A percentile compares a stretch with the other conserved stretches of the same genome.
Evolutionary conservation across 495 filamentous ascomycete genomes (phyloP).

Genomic region (Mytilinidion resinicola): DNA sequence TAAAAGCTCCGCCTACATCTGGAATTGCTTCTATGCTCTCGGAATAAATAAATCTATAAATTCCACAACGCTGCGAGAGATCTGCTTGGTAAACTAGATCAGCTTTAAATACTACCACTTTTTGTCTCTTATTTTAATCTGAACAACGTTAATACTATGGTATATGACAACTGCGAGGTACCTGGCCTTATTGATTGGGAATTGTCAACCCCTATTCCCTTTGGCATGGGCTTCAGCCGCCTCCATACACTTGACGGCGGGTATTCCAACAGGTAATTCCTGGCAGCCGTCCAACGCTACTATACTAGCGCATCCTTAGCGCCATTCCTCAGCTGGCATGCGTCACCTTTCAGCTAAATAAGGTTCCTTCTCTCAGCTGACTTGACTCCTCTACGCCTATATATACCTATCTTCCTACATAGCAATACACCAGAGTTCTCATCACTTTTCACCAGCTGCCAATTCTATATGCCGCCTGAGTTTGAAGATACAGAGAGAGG

Average conservation of each 20-base stretch:
- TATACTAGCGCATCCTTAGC: too few relatives aligned
- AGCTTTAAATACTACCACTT: conserved; percentile 31
- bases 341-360: too few relatives aligned
- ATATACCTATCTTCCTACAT: too few relatives aligned
- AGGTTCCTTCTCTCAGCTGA: too few relatives aligned
- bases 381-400: too few relatives aligned
- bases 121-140: conserved; percentile 34
- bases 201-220: conserved; percentile 34
- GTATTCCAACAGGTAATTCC: conserved; percentile 27
- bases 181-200: conserved; percentile 37
- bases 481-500: conserved; percentile 31
- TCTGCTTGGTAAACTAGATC: conserved; percentile 26
- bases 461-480: conserved; percentile 34
- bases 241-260: conserved; percentile 27
- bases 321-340: too few relatives aligned
- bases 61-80: conserved; percentile 23
- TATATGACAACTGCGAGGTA: conserved; percentile 32
- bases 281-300: too few relatives aligned
- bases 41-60: conserved; percentile 25
- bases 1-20: conserved; percentile 29
- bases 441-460: too few relatives aligned
- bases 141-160: conserved; percentile 35
- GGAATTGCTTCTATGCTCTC: conserved; percentile 28
- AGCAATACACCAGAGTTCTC: too few relatives aligned
- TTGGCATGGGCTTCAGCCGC: conserved; percentile 35